Evolutionary conservation across 2,329 filamentous ascomycete species (phyloP).

Genomic region (Pseudogymnoascus sp.): DNA sequence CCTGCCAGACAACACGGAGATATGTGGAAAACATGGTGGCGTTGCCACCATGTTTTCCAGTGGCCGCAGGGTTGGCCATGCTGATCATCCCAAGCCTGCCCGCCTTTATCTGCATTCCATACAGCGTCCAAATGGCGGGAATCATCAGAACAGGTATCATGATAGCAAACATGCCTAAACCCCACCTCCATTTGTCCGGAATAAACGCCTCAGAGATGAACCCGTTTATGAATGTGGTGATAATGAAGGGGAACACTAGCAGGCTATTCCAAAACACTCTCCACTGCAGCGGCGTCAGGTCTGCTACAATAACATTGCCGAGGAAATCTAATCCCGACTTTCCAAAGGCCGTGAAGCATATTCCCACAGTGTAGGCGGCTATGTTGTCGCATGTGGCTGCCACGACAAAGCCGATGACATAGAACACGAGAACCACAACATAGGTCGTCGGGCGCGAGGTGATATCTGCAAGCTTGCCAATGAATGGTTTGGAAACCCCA

Average conservation of each 20-base stretch:
- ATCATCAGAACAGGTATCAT: conserved; percentile 21
- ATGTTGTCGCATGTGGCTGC: not conserved
- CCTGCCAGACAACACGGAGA: not conserved
- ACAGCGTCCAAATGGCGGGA: conserved; percentile 26
- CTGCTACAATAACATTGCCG: not conserved
- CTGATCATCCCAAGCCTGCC: not conserved
- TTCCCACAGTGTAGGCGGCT: not conserved
- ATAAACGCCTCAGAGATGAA: conserved; percentile 36
- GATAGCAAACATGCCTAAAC: conserved; percentile 26
- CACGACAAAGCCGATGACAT: conserved; percentile 33
- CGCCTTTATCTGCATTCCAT: conserved; percentile 16
- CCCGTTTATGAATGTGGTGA: conserved; percentile 25
- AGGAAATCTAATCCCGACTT: not conserved
- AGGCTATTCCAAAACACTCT: not conserved
- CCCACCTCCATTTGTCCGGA: conserved; percentile 28
- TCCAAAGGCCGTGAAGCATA: not conserved
- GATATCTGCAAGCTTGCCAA: conserved; percentile 28
- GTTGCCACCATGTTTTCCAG: not conserved
- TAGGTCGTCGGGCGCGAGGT: conserved; percentile 32
- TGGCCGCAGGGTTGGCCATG: not conserved
- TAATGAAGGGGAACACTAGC: not conserved
- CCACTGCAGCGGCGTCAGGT: not conserved
- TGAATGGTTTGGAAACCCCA: not conserved
- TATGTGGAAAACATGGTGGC: not conserved
- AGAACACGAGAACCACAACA: conserved; percentile 33